These are phyloP conservation scores for Apiospora arundinis DNA, from an alignment of 2,329 filamentous ascomycete genomes.

Conservation along the genomic window DNA sequence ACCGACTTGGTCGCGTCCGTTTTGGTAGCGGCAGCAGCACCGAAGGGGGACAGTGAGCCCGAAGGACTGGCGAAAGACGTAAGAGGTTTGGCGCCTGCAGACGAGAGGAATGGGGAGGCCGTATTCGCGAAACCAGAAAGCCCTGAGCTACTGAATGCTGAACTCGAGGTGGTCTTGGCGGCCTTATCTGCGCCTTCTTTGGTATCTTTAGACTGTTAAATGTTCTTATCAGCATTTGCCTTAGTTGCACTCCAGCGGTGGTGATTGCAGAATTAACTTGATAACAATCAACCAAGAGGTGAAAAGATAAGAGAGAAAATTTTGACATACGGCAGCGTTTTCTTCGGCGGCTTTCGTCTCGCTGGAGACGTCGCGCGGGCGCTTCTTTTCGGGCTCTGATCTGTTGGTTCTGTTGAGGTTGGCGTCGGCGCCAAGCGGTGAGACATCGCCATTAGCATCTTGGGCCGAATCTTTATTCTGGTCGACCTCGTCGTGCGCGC, in stretches of 20 bases:
- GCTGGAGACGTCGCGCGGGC: slow-evolving; percentile 58
- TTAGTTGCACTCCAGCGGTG: background rate
- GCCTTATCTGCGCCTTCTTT: slow-evolving; percentile 27
- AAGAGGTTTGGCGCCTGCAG: slow-evolving; percentile 34
- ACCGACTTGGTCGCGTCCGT: slow-evolving; percentile 51
- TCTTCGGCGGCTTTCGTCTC: slow-evolving; percentile 43
- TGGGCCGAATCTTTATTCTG: slow-evolving; percentile 48
- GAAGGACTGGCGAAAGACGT: slow-evolving; percentile 55
- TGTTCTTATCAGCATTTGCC: slow-evolving; percentile 32
- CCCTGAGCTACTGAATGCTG: slow-evolving; percentile 67
- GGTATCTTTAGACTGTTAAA: slow-evolving; percentile 22
- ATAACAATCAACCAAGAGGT: slow-evolving; percentile 9
- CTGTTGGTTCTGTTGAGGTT: slow-evolving; percentile 56
- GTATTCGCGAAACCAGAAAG: slow-evolving; percentile 69
- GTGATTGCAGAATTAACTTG: slow-evolving; percentile 21
- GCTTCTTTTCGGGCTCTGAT: slow-evolving; percentile 70
- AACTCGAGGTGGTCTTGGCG: slow-evolving; percentile 54
- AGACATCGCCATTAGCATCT: slow-evolving; percentile 43
- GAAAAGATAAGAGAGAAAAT: slow-evolving; percentile 1
- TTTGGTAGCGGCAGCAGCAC: slow-evolving; percentile 42
- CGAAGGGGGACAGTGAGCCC: slow-evolving; percentile 46
- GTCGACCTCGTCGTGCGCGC: slow-evolving; percentile 65
- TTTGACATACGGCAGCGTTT: slow-evolving; percentile 41
- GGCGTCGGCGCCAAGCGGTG: slow-evolving; percentile 51
- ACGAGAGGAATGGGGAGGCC: slow-evolving; percentile 49